Percentiles rank a stretch among this genome's conserved stretches.
Evolutionary conservation across 2,329 filamentous ascomycete species (phyloP).

Genomic region (Fusarium foetens): DNA sequence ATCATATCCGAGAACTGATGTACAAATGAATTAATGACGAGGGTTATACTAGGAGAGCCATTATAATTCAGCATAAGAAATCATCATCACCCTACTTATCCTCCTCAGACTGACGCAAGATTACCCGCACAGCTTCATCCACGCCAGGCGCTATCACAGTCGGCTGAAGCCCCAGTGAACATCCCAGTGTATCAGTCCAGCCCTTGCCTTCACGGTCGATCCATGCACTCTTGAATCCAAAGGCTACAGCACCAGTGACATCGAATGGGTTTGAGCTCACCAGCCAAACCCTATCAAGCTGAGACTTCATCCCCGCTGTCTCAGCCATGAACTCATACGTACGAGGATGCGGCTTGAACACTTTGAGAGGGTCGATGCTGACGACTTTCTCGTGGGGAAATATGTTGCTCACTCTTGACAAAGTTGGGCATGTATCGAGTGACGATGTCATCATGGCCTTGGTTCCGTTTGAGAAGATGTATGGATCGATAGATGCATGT

Average conservation of each 20-base stretch:
- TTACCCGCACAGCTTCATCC: constrained; percentile 63
- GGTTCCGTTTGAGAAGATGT: constrained; percentile 78
- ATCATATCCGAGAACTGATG: background rate
- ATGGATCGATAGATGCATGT: constrained; percentile 57
- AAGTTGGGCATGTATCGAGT: constrained; percentile 61
- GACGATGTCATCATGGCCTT: constrained; percentile 70
- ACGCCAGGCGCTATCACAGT: constrained; percentile 65
- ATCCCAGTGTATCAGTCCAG: constrained; percentile 72
- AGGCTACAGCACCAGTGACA: constrained; percentile 69
- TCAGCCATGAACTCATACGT: constrained; percentile 70
- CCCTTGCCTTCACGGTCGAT: constrained; percentile 70
- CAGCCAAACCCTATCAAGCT: constrained; percentile 69
- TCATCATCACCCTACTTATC: background rate
- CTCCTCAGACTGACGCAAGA: constrained; percentile 30
- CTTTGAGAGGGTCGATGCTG: constrained; percentile 67
- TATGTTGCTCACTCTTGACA: constrained; percentile 48
- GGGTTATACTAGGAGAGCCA: background rate
- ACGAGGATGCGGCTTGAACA: constrained; percentile 73
- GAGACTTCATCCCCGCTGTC: constrained; percentile 57
- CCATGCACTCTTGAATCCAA: constrained; percentile 73
- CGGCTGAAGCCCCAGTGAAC: constrained; percentile 58
- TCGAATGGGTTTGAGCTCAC: constrained; percentile 81
- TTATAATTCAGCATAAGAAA: background rate
- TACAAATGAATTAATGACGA: background rate
- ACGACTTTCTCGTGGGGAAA: constrained; percentile 56